phyloP scores from a whole-genome alignment of 2,329 filamentous ascomycete genomes.

The Trichoderma sp. region DNA sequence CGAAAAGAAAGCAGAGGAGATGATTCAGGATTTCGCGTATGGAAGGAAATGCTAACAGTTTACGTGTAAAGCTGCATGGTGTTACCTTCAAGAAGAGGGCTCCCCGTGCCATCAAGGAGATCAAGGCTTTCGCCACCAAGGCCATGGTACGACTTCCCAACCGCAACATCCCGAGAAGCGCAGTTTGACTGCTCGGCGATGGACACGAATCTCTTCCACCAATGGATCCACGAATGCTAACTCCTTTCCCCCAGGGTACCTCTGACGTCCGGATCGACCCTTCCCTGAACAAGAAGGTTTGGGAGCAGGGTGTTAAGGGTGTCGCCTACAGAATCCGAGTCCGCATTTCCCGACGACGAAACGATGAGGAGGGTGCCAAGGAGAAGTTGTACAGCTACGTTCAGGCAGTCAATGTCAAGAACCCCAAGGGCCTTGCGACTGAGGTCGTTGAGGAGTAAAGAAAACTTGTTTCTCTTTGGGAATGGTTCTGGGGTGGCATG shows the following conservation, averaged over 20 bases:
- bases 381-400: slow-evolving; percentile 99
- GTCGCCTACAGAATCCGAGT: slow-evolving; percentile 96
- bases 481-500: slow-evolving; percentile 50
- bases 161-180: slow-evolving; percentile 6
- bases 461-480: slow-evolving; percentile 45
- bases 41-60: slow-evolving; percentile 23
- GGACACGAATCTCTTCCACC: neutral
- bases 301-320: slow-evolving; percentile 99
- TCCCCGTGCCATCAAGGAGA: slow-evolving; percentile 99
- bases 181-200: slow-evolving; percentile 12
- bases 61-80: slow-evolving; percentile 77
- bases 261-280: slow-evolving; percentile 96
- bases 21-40: neutral
- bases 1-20: neutral
- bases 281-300: slow-evolving; percentile 99
- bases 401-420: slow-evolving; percentile 99
- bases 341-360: slow-evolving; percentile 99
- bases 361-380: slow-evolving; percentile 99
- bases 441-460: slow-evolving; percentile 78
- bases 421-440: slow-evolving; percentile 96
- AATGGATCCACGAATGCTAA: slow-evolving; percentile 31
- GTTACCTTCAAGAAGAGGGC: slow-evolving; percentile 99
- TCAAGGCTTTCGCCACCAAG: slow-evolving; percentile 88
- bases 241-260: slow-evolving; percentile 70
- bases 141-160: slow-evolving; percentile 78